A percentile compares a stretch with the other conserved stretches of the same genome.
phyloP scores from a whole-genome alignment of 192 early-diverging fungal genomes.

The Coemansia sp. region DNA sequence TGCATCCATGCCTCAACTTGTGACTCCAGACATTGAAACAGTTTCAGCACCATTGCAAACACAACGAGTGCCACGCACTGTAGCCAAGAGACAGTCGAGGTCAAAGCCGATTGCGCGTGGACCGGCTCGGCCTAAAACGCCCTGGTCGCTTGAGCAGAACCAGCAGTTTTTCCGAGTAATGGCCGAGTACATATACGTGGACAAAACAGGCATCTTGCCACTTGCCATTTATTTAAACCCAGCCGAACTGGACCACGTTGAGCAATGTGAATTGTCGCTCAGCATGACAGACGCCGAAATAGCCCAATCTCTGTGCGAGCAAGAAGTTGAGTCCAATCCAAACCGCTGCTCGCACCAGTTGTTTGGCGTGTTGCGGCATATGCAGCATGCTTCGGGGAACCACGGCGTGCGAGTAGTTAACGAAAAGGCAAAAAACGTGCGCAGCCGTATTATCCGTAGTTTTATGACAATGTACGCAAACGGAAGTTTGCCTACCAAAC shows the following conservation, averaged over 20 bases:
- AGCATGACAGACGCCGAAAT: slow-evolving; percentile 33
- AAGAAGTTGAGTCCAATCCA: slow-evolving; percentile 24
- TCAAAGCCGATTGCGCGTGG: not conserved
- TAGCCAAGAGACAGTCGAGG: not conserved
- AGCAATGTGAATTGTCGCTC: slow-evolving; percentile 20
- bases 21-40: not conserved
- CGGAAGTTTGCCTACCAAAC: slow-evolving; percentile 26
- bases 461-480: slow-evolving; percentile 40
- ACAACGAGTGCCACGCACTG: not conserved
- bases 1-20: not conserved
- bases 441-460: slow-evolving; percentile 39
- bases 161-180: slow-evolving; percentile 29
- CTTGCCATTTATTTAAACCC: slow-evolving; percentile 47
- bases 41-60: not conserved
- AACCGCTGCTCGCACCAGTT: slow-evolving; percentile 32
- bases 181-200: slow-evolving; percentile 53
- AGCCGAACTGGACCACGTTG: slow-evolving; percentile 34
- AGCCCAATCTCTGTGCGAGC: slow-evolving; percentile 20
- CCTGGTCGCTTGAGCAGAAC: slow-evolving; percentile 40
- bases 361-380: slow-evolving; percentile 33
- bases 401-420: slow-evolving; percentile 32
- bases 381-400: slow-evolving; percentile 36
- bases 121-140: slow-evolving; percentile 30
- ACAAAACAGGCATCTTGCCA: slow-evolving; percentile 38
- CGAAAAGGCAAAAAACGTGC: slow-evolving; percentile 50